Evolutionary conservation across 1,284 basidiomycete species (phyloP).

Genomic region (Trametes versicolor): DNA sequence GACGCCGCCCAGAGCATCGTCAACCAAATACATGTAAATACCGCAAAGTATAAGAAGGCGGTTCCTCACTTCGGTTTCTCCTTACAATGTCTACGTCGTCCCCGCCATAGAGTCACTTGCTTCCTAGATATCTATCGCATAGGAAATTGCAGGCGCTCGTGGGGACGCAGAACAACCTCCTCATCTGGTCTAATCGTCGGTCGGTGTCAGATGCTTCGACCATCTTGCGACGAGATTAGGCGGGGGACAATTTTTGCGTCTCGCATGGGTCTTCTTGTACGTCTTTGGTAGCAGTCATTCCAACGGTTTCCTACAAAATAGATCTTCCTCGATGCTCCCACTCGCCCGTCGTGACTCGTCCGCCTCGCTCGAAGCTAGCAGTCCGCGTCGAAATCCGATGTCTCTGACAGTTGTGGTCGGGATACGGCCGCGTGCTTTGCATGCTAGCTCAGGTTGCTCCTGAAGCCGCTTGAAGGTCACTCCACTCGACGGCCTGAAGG

Average conservation of each 20-base stretch:
- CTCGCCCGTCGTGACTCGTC: too few species aligned
- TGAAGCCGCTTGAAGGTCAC: too few species aligned
- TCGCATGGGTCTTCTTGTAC: background rate
- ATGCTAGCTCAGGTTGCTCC: too few species aligned
- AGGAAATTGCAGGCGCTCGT: constrained; percentile 69
- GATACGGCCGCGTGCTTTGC: too few species aligned
- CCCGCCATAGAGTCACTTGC: constrained; percentile 73
- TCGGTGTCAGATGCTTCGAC: constrained; percentile 37
- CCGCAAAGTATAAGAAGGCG: constrained; percentile 15
- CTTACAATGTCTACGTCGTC: constrained; percentile 54
- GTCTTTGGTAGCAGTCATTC: too few species aligned
- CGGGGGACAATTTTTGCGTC: constrained; percentile 43
- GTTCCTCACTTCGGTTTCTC: background rate
- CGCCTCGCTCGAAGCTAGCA: too few species aligned
- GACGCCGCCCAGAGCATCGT: constrained; percentile 21
- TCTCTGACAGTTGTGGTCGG: too few species aligned
- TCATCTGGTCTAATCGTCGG: constrained; percentile 44
- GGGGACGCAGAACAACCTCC: constrained; percentile 62
- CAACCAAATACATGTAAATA: constrained; percentile 35
- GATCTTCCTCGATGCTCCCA: too few species aligned
- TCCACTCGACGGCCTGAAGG: too few species aligned
- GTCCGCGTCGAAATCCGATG: too few species aligned
- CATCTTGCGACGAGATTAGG: constrained; percentile 46
- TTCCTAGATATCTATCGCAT: constrained; percentile 50
- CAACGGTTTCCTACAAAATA: too few species aligned